Evolutionary conservation across 1,139 yeast species (phyloP).

Genomic region (Taphrina sp.): DNA sequence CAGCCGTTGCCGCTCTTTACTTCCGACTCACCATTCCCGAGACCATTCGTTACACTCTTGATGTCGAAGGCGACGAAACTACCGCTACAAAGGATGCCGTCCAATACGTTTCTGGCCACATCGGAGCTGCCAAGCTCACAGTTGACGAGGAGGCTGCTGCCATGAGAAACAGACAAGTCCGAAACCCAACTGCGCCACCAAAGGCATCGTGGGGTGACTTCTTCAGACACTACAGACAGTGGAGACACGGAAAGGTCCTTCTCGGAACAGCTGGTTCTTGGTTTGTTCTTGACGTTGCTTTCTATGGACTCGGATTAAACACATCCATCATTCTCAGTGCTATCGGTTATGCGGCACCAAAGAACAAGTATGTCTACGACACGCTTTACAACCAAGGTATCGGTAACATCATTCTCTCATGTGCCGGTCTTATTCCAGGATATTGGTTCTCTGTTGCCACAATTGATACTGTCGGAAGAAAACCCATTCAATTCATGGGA

Average conservation of each 20-base stretch:
- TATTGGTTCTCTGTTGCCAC: slow-evolving; percentile 80
- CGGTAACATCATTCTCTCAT: slow-evolving; percentile 71
- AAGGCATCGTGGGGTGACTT: slow-evolving; percentile 50
- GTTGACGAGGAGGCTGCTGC: slow-evolving; percentile 53
- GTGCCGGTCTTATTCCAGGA: slow-evolving; percentile 92
- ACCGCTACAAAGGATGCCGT: slow-evolving; percentile 53
- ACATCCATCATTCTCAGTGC: slow-evolving; percentile 73
- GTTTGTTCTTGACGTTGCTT: slow-evolving; percentile 95
- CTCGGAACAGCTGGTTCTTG: slow-evolving; percentile 95
- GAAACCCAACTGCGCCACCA: slow-evolving; percentile 50
- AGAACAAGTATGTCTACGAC: slow-evolving; percentile 57
- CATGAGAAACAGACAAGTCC: slow-evolving; percentile 56
- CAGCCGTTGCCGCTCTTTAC: slow-evolving; percentile 77
- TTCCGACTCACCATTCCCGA: slow-evolving; percentile 91
- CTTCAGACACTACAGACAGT: slow-evolving; percentile 69
- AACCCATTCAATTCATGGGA: slow-evolving; percentile 72
- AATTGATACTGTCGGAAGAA: slow-evolving; percentile 76
- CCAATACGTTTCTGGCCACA: slow-evolving; percentile 47
- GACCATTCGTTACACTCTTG: slow-evolving; percentile 85
- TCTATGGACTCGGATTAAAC: slow-evolving; percentile 83
- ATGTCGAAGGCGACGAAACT: slow-evolving; percentile 56
- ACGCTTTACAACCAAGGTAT: slow-evolving; percentile 58
- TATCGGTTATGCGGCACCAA: slow-evolving; percentile 73
- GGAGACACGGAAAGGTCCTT: slow-evolving; percentile 82
- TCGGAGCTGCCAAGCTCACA: slow-evolving; percentile 31